Percentiles rank a stretch among this genome's conserved stretches.
Evolutionary conservation across 306 rosid genomes (phyloP).

Genomic region (Vigna hirtella): DNA sequence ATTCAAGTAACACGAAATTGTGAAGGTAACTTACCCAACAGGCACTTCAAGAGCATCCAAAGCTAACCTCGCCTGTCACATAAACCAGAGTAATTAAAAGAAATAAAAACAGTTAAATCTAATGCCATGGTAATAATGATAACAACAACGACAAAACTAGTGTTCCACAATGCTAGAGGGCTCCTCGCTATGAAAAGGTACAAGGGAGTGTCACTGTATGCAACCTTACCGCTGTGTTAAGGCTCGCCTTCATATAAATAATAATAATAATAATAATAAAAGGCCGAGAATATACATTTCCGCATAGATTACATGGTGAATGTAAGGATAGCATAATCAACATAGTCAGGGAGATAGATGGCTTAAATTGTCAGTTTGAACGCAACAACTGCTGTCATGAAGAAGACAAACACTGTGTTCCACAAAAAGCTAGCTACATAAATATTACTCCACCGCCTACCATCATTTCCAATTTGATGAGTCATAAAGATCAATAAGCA

Average conservation of each 20-base stretch:
- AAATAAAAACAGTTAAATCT: slow-evolving; percentile 17
- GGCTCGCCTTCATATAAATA: too few species aligned
- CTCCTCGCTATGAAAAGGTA: background rate
- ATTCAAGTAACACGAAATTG: slow-evolving; percentile 6
- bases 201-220: background rate
- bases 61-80: slow-evolving; percentile 72
- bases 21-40: slow-evolving; percentile 68
- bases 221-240: background rate
- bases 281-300: background rate
- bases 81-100: slow-evolving; percentile 22
- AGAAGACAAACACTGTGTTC: background rate
- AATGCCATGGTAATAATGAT: background rate
- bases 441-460: background rate
- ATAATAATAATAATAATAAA: background rate
- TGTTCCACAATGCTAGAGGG: background rate
- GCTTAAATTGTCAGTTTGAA: slow-evolving; percentile 1
- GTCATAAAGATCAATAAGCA: background rate
- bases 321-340: background rate
- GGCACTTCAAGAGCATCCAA: slow-evolving; percentile 85
- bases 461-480: background rate
- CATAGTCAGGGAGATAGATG: background rate
- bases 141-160: too few species aligned
- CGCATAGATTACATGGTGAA: background rate
- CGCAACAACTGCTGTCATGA: background rate
- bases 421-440: background rate